phyloP scores from a whole-genome alignment of 2,329 filamentous ascomycete genomes.

The Stemphylium beticola region DNA sequence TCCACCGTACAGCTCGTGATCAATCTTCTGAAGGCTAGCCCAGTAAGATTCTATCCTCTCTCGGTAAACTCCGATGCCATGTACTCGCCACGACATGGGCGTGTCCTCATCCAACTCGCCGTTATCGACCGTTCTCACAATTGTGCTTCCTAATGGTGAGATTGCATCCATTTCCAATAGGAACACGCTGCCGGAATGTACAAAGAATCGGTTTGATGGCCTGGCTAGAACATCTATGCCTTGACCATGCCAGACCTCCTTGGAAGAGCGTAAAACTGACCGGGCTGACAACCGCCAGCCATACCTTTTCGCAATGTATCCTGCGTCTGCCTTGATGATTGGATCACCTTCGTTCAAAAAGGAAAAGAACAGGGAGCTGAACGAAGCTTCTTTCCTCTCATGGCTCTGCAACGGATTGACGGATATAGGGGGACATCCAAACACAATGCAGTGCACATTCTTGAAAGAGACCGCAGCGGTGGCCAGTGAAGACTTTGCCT shows the following conservation, averaged over 20 bases:
- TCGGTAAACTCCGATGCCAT: too few relatives aligned
- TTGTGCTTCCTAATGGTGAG: too few relatives aligned
- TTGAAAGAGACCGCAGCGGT: neutral
- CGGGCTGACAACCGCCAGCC: neutral
- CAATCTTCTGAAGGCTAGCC: too few relatives aligned
- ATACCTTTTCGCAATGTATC: neutral
- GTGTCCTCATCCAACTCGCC: too few relatives aligned
- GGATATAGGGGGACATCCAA: neutral
- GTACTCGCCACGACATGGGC: too few relatives aligned
- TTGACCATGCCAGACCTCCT: neutral
- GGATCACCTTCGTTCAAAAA: constrained; percentile 4
- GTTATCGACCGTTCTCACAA: too few relatives aligned
- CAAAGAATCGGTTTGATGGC: neutral
- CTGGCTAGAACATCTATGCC: neutral
- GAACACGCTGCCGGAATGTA: neutral
- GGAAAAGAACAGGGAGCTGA: neutral
- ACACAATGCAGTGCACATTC: constrained; percentile 1
- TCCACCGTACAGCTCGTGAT: too few relatives aligned
- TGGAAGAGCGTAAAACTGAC: neutral
- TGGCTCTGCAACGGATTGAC: neutral
- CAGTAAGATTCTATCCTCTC: too few relatives aligned
- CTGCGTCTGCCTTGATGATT: constrained; percentile 1
- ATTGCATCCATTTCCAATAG: too few relatives aligned
- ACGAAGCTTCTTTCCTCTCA: neutral
- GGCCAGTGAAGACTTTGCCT: neutral